Evolutionary conservation across 768 basidiomycete species (phyloP).

Genomic region (Russula earlei): DNA sequence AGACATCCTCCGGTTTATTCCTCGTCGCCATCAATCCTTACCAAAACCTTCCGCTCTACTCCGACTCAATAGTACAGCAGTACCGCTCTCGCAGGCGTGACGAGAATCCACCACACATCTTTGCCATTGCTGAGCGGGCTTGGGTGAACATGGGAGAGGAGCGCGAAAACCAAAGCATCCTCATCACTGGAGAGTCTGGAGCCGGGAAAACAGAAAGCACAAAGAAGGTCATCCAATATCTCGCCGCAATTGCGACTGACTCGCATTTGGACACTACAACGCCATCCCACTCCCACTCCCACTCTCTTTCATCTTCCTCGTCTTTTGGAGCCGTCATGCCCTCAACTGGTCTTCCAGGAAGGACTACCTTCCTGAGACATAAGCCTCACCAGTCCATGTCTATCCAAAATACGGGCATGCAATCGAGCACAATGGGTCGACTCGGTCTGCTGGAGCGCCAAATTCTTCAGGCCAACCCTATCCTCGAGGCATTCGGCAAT

Average conservation of each 20-base stretch:
- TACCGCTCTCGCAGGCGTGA: conserved; percentile 83
- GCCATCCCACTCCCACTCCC: conserved; percentile 54
- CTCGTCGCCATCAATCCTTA: conserved; percentile 98
- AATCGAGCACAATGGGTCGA: conserved; percentile 54
- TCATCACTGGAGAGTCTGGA: conserved; percentile 99
- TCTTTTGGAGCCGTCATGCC: conserved; percentile 49
- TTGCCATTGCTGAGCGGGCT: conserved; percentile 92
- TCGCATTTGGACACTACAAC: conserved; percentile 44
- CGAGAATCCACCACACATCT: conserved; percentile 94
- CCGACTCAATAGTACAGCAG: conserved; percentile 77
- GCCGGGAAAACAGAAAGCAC: conserved; percentile 99
- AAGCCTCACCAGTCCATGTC: conserved; percentile 46
- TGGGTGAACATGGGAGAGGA: conserved; percentile 99
- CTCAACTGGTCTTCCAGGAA: conserved; percentile 59
- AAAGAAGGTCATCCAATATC: conserved; percentile 98
- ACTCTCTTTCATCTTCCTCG: conserved; percentile 44
- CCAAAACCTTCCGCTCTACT: conserved; percentile 84
- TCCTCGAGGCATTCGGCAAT: conserved; percentile 96
- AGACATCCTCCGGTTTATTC: conserved; percentile 96
- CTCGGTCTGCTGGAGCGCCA: conserved; percentile 89
- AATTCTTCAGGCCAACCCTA: conserved; percentile 95
- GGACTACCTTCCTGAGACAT: conserved; percentile 36
- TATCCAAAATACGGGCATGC: conserved; percentile 34
- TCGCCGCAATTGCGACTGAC: conserved; percentile 92
- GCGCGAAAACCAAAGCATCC: conserved; percentile 92